Conservation (phyloP, 1,139 yeast genomes). For the Zygotorulaspora mrakii region DNA sequence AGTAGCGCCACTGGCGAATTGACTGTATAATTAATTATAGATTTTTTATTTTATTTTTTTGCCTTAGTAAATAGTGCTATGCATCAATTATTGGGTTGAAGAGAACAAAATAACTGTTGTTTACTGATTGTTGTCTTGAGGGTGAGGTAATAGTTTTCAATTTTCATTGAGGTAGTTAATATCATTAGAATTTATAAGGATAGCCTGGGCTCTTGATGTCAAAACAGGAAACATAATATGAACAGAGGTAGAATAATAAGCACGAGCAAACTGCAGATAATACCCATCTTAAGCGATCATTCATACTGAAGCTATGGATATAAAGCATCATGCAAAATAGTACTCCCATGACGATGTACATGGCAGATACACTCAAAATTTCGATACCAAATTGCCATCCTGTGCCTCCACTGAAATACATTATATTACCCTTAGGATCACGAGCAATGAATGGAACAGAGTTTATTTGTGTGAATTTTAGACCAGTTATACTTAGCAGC, state of each 20-base stretch:
- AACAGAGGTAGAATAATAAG: slow-evolving; percentile 36
- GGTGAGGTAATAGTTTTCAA: no score
- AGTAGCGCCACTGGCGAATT: slow-evolving; percentile 1
- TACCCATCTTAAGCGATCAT: slow-evolving; percentile 17
- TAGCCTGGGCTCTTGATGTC: slow-evolving; percentile 41
- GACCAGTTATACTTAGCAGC: slow-evolving; percentile 53
- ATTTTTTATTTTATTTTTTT: background rate
- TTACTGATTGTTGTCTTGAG: no score
- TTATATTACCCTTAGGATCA: slow-evolving; percentile 44
- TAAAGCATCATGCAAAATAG: slow-evolving; percentile 41
- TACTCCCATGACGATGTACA: slow-evolving; percentile 46
- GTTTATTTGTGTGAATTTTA: slow-evolving; percentile 57
- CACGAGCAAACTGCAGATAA: slow-evolving; percentile 27
- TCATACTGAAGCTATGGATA: slow-evolving; percentile 25
- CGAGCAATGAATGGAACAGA: slow-evolving; percentile 61
- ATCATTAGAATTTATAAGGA: slow-evolving; percentile 30
- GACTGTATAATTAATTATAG: slow-evolving; percentile 5
- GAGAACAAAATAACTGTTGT: no score
- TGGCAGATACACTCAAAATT: slow-evolving; percentile 47
- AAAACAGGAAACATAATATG: slow-evolving; percentile 38
- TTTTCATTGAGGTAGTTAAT: no score
- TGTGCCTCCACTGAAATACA: slow-evolving; percentile 59
- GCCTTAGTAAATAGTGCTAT: no score
- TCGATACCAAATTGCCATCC: slow-evolving; percentile 71
- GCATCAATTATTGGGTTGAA: no score